These are phyloP conservation scores for Basidiobolus meristosporus DNA, from an alignment of 371 early-diverging fungal genomes.

Conservation along the genomic window DNA sequence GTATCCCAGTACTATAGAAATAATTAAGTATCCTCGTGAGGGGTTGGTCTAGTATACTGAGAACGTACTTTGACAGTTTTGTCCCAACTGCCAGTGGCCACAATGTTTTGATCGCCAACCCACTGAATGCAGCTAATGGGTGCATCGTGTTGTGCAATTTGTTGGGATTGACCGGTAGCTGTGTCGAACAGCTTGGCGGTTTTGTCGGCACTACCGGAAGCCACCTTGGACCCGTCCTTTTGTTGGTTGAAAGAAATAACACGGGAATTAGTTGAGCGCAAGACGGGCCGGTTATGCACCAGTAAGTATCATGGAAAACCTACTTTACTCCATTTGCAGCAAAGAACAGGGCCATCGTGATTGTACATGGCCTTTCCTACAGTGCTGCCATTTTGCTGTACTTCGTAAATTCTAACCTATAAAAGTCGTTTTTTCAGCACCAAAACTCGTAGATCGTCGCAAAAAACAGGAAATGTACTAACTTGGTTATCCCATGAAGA, in stretches of 20 bases:
- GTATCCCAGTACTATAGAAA: slow-evolving; percentile 59
- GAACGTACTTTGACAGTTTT: slow-evolving; percentile 44
- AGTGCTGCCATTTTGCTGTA: slow-evolving; percentile 47
- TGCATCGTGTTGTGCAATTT: slow-evolving; percentile 48
- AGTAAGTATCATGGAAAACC: too few species aligned
- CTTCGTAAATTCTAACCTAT: slow-evolving; percentile 81
- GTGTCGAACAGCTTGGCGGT: slow-evolving; percentile 43
- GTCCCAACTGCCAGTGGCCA: slow-evolving; percentile 90
- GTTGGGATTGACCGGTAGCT: slow-evolving; percentile 28
- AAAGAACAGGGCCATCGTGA: slow-evolving; percentile 74
- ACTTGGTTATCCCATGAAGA: slow-evolving; percentile 89
- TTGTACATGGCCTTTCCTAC: slow-evolving; percentile 54
- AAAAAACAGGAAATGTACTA: slow-evolving; percentile 5
- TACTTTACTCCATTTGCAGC: slow-evolving; percentile 77
- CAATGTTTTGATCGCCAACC: slow-evolving; percentile 25
- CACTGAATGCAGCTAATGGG: slow-evolving; percentile 42
- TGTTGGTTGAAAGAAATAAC: background rate
- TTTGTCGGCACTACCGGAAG: slow-evolving; percentile 63
- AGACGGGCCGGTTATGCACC: background rate
- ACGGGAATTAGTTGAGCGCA: background rate
- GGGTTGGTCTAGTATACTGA: slow-evolving; percentile 2
- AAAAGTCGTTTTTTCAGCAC: background rate
- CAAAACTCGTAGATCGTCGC: background rate
- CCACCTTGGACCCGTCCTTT: slow-evolving; percentile 62
- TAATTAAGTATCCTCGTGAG: background rate